Percentiles rank a stretch among this genome's conserved stretches.
Evolutionary conservation across 2,329 filamentous ascomycete species (phyloP).

Genomic region (Cordyceps fumosorosea): DNA sequence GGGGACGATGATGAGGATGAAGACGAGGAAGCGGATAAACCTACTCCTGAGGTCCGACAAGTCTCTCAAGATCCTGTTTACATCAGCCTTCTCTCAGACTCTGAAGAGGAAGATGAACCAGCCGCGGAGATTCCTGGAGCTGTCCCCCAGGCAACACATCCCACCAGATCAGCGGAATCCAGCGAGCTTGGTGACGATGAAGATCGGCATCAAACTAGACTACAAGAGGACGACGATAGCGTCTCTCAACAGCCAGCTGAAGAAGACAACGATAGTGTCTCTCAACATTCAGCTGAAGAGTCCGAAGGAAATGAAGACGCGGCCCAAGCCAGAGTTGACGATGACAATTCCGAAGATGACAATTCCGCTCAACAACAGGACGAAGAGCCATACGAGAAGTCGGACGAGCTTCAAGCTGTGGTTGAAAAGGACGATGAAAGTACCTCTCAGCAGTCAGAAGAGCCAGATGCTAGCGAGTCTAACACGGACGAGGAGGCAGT

Average conservation of each 20-base stretch:
- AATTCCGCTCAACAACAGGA: background rate
- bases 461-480: background rate
- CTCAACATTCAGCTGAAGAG: too few species aligned
- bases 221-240: too few species aligned
- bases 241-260: too few species aligned
- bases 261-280: too few species aligned
- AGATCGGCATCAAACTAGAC: too few species aligned
- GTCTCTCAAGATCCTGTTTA: conserved; percentile 24
- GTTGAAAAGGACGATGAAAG: background rate
- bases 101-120: conserved; percentile 23
- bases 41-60: background rate
- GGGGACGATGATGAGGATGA: conserved; percentile 13
- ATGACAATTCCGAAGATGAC: too few species aligned
- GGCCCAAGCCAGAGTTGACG: background rate
- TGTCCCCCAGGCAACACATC: background rate
- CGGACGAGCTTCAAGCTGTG: background rate
- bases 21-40: conserved; percentile 12
- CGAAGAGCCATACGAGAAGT: background rate
- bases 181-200: background rate
- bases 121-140: background rate
- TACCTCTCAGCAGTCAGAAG: background rate
- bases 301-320: too few species aligned
- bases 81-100: conserved; percentile 33
- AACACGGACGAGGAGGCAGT: background rate
- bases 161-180: background rate